Conservation (phyloP, 129 eudicot species). For the Calendula officinalis region DNA sequence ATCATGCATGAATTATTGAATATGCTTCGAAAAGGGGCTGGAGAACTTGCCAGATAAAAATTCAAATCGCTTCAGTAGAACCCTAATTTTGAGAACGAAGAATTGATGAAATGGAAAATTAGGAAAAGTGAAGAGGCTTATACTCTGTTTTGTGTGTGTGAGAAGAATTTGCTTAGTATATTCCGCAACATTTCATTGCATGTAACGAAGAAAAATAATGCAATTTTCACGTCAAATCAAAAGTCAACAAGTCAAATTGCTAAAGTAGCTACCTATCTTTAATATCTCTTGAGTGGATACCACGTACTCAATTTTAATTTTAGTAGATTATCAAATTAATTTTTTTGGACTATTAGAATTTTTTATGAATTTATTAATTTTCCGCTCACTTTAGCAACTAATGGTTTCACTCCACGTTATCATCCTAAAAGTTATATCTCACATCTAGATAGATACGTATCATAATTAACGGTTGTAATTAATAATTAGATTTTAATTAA, state of each 20-base stretch:
- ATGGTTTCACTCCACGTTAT: too few relatives aligned
- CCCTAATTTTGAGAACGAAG: neutral
- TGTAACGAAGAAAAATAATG: conserved; percentile 12
- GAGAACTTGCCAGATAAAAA: conserved; percentile 11
- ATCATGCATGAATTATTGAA: conserved; percentile 20
- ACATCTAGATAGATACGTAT: too few relatives aligned
- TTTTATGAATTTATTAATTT: too few relatives aligned
- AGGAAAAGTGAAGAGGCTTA: conserved; percentile 1
- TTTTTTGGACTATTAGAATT: too few relatives aligned
- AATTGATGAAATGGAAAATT: neutral
- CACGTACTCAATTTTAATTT: too few relatives aligned
- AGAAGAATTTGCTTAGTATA: conserved; percentile 15
- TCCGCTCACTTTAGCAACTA: too few relatives aligned
- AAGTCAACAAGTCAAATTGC: conserved; percentile 8
- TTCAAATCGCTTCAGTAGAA: neutral
- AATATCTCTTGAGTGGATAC: too few relatives aligned
- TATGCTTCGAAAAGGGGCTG: neutral
- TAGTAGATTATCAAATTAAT: too few relatives aligned
- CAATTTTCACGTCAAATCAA: neutral
- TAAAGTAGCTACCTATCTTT: too few relatives aligned
- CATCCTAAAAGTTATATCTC: too few relatives aligned
- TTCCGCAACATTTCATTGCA: conserved; percentile 34
- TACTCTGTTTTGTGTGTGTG: neutral
- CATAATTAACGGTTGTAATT: too few relatives aligned
- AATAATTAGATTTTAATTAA: too few relatives aligned